Base-by-base conservation (phyloP, 768 basidiomycete genomes). In the Boletus patriciae region DNA sequence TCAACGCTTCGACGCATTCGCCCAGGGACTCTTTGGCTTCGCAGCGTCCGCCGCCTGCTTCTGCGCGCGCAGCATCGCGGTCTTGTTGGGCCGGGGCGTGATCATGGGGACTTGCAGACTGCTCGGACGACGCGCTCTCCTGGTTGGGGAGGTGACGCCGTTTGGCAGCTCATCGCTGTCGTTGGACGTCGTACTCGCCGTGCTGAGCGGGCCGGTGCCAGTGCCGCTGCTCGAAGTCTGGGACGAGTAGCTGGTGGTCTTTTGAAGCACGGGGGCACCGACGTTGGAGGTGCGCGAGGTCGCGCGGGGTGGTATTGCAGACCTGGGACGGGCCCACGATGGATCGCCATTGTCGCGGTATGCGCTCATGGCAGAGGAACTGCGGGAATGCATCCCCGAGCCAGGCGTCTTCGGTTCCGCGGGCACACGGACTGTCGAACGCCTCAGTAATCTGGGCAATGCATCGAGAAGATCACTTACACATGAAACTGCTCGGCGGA, bases 401-500 rank as follows among this genome's bases (percentile, higher is more conserved):
- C 80, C 61, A 21, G 81, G 80, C 0, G 71, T 61, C 66, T 80
- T 79, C 5, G 77, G 71, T 37, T 60, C 63, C 1, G 77, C 70
- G 27, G 80, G 69, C 48, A 70, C 61, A 23, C 81, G 81, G 70
- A 86, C 85, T 88, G 42, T 25, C 43, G 4, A 19, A 53, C 34
- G 53, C 27, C 50, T 62, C 21, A 59, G 60, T 9, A 33, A 37
- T 29, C 46, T 19, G 6, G 2, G 1, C 21, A n/a, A 31, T 12
- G 3, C 27, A 8, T n/a, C 6, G 4, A 31, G n/a, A 33, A 25
- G 4, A 31, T 21, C n/a, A 79, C 87, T 68, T 71, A 88, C 85
- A 84, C 82, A 84, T 83, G 71, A 83, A 89, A 15, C 88, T 86
- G 27, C 82, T 81, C 2, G 88, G 85, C 0, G 84, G 83, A 6